Conservation (phyloP, 202 grass and related monocot genomes). For the Hordeum pubiflorum region DNA sequence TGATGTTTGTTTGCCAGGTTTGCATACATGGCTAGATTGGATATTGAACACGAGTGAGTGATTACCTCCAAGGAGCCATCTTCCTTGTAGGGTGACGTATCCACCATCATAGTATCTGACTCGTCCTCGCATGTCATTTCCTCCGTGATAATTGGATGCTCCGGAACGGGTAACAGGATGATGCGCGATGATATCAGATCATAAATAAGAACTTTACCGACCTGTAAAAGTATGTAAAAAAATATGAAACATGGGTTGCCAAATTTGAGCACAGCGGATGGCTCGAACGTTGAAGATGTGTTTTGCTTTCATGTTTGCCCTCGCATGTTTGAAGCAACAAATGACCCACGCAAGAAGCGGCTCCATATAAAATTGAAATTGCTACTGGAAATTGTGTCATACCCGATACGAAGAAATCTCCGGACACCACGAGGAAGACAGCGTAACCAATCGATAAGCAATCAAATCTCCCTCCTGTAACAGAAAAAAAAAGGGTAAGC, state of each 20-base stretch:
- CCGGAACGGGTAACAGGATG: slow-evolving; percentile 58
- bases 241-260: background rate
- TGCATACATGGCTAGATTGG: background rate
- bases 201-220: slow-evolving; percentile 76
- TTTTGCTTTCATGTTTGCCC: background rate
- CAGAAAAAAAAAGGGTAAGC: slow-evolving; percentile 9
- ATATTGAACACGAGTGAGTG: background rate
- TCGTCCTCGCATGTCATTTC: slow-evolving; percentile 32
- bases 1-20: background rate
- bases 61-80: slow-evolving; percentile 92
- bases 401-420: slow-evolving; percentile 79
- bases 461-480: slow-evolving; percentile 81
- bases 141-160: slow-evolving; percentile 48
- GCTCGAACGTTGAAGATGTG: background rate
- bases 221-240: slow-evolving; percentile 42
- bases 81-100: slow-evolving; percentile 61
- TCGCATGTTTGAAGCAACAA: background rate
- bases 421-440: slow-evolving; percentile 80
- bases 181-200: slow-evolving; percentile 60
- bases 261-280: background rate
- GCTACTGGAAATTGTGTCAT: slow-evolving; percentile 30
- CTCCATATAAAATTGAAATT: background rate
- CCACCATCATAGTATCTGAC: slow-evolving; percentile 12
- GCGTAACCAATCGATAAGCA: slow-evolving; percentile 76
- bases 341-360: background rate